These are phyloP conservation scores for Thraustochytrium sp. DNA, from an alignment of 352 stramenopile genomes.

Conservation along the genomic window DNA sequence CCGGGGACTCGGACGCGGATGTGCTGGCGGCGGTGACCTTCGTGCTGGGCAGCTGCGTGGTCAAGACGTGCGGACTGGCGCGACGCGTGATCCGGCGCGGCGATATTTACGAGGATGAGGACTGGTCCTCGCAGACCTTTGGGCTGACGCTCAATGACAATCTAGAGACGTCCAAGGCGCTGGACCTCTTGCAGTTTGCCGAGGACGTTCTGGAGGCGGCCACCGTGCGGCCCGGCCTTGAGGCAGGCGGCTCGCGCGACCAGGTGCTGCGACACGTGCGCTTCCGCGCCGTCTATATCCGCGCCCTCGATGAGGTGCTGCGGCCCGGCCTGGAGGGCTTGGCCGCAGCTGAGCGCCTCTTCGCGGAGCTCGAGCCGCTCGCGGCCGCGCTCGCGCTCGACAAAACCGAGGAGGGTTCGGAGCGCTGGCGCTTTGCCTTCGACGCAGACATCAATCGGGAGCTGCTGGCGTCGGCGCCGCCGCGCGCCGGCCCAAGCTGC, in stretches of 20 bases:
- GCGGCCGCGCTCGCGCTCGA: neutral
- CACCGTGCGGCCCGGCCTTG: neutral
- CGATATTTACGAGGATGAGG: slow-evolving; percentile 37
- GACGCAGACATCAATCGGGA: neutral
- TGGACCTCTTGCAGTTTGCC: neutral
- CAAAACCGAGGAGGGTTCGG: neutral
- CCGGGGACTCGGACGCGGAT: neutral
- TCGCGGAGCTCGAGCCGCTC: neutral
- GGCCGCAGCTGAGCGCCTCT: neutral
- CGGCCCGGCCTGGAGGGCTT: neutral
- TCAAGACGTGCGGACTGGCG: slow-evolving; percentile 10
- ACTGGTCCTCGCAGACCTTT: neutral
- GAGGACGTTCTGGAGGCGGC: neutral
- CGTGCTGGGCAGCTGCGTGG: neutral
- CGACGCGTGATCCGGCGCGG: neutral
- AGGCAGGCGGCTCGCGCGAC: neutral
- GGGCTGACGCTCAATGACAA: neutral
- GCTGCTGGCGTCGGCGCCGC: slow-evolving; percentile 2
- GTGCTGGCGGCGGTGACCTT: neutral
- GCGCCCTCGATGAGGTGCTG: neutral
- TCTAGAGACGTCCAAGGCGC: neutral
- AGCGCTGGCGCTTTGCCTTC: neutral
- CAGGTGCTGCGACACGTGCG: neutral
- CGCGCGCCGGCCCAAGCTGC: neutral
- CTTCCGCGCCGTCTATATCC: neutral